Evolutionary conservation across 2,329 filamentous ascomycete genomes (phyloP).

Genomic region (Teratosphaeriaceae sp.): DNA sequence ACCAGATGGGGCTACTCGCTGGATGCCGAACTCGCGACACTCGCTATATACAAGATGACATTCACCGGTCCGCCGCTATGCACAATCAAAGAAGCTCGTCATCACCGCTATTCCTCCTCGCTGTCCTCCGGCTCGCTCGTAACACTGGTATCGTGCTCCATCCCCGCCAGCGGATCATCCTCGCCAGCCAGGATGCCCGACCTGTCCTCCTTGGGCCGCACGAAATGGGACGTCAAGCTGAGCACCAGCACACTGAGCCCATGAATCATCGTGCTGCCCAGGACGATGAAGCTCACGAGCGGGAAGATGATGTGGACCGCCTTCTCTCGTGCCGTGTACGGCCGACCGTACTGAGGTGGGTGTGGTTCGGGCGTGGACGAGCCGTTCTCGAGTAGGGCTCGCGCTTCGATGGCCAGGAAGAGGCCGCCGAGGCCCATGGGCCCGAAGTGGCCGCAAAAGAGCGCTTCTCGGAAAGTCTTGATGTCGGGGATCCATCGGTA

Average conservation of each 20-base stretch:
- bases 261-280: constrained; percentile 49
- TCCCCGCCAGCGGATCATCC: constrained; percentile 43
- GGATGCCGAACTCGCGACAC: no score
- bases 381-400: constrained; percentile 46
- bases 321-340: constrained; percentile 27
- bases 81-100: no score
- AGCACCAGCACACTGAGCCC: constrained; percentile 47
- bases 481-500: constrained; percentile 46
- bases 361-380: constrained; percentile 39
- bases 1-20: no score
- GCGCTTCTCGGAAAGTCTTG: constrained; percentile 44
- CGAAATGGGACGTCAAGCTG: constrained; percentile 44
- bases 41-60: no score
- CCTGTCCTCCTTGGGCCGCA: constrained; percentile 39
- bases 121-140: constrained; percentile 24
- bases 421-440: constrained; percentile 52
- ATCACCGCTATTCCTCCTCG: constrained; percentile 4
- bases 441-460: constrained; percentile 52
- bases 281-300: constrained; percentile 48
- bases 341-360: constrained; percentile 33
- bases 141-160: constrained; percentile 41
- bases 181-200: constrained; percentile 45
- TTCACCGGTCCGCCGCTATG: no score
- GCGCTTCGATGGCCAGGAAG: constrained; percentile 51
- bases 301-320: constrained; percentile 47